Base-by-base conservation (phyloP, 1,284 basidiomycete species). In the Papiliotrema laurentii region DNA sequence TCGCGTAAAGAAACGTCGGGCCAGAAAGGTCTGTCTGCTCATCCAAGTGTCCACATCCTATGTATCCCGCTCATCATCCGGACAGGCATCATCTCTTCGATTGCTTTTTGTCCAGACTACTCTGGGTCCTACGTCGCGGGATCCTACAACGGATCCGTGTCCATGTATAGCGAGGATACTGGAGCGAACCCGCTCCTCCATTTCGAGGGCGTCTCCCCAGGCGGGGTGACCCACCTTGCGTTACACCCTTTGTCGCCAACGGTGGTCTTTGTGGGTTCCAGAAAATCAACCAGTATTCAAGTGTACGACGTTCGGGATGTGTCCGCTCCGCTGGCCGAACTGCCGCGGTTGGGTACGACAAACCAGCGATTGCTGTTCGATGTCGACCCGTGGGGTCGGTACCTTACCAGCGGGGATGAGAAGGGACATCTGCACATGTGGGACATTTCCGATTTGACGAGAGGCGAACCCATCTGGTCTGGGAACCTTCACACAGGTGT, bases 341-440 rank as follows among this genome's bases (percentile, higher is more conserved):
- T 64, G 6, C 24, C 47, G n/a, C 53, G 72, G 39, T 36, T 47
- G n/a, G 68, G 66, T 13, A 55, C 61, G 42, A 86, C 86, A 18
- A 92, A 93, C 64, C 90, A 93, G 70, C 82, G 81, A 54, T 73
- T 85, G 18, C 70, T 75, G 24, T 93, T 94, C 63, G 87, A 89
- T 57, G 67, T 93, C 0, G 89, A 94, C 63, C 62, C 79, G 14
- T 76, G 79, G 44, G 90, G 90, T 1, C 77, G 75, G 37, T 85
- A 81, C 76, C 61, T 94, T 22, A 79, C 78, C 25, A 74, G 80
- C 1, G 91, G 90, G 1, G 83, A 84, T 64, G 80, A 85, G 76
- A 89, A 54, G 35, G 71, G 71, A 2, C 47, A n/a, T 0, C 48
- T 72, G 3, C 51, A 58, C 5, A 57, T 68, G 0, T 73, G 68